These are phyloP conservation scores for Nigrospora sphaerica DNA, from an alignment of 2,329 filamentous ascomycete genomes.

Conservation along the genomic window DNA sequence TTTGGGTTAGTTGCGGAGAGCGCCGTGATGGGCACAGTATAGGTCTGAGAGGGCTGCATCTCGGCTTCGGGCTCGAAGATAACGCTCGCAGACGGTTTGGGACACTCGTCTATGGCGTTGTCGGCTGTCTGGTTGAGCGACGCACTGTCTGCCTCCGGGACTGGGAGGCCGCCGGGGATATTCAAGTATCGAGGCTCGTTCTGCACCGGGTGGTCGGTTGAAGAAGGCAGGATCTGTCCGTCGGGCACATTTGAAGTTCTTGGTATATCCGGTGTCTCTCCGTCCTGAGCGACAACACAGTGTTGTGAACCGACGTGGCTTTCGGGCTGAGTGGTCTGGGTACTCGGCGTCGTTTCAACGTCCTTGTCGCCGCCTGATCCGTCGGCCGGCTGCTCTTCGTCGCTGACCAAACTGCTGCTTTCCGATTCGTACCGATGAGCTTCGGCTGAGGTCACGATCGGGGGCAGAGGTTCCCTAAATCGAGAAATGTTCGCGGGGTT, in stretches of 20 bases:
- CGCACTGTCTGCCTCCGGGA: too few species aligned
- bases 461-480: conserved; percentile 59
- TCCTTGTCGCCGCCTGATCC: conserved; percentile 8
- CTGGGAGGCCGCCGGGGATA: background rate
- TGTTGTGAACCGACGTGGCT: conserved; percentile 7
- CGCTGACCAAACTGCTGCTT: conserved; percentile 35
- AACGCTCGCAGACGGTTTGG: background rate
- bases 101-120: background rate
- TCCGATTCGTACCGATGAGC: conserved; percentile 58
- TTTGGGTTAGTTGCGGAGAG: conserved; percentile 19
- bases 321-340: conserved; percentile 11
- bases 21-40: conserved; percentile 17
- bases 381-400: conserved; percentile 20
- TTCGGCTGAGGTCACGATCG: conserved; percentile 64
- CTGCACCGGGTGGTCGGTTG: background rate
- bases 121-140: background rate
- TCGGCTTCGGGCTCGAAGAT: conserved; percentile 17
- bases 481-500: conserved; percentile 50
- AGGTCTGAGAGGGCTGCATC: conserved; percentile 7
- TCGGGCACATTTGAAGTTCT: background rate
- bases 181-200: background rate
- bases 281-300: conserved; percentile 7
- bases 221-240: background rate
- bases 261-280: conserved; percentile 3
- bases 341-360: conserved; percentile 10